phyloP scores from a whole-genome alignment of 257 asterid genomes.

The Nicotiana tomentosiformis region DNA sequence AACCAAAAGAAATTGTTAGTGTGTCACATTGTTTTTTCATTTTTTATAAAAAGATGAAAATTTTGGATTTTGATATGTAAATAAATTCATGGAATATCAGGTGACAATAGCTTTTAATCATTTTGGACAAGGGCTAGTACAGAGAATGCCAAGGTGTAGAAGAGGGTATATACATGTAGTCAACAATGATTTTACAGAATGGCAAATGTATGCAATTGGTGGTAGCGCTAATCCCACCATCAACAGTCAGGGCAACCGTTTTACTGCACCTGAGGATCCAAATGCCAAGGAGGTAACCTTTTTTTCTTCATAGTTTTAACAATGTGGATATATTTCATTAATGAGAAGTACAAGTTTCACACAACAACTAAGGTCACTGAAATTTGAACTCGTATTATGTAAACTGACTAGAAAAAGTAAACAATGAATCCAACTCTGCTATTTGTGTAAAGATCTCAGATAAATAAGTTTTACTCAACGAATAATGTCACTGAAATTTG shows the following conservation, averaged over 20 bases:
- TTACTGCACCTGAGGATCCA: slow-evolving; percentile 34
- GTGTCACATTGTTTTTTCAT: background rate
- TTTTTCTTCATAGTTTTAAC: background rate
- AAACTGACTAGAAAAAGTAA: too few species aligned
- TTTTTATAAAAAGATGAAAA: background rate
- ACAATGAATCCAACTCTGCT: too few species aligned
- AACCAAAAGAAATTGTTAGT: background rate
- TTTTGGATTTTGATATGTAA: background rate
- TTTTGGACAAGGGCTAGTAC: slow-evolving; percentile 35
- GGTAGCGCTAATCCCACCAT: slow-evolving; percentile 42
- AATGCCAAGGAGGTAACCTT: slow-evolving; percentile 31
- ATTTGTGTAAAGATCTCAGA: too few species aligned
- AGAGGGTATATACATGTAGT: slow-evolving; percentile 39
- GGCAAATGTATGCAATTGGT: slow-evolving; percentile 41
- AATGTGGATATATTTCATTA: background rate
- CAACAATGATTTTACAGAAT: slow-evolving; percentile 37
- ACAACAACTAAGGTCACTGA: too few species aligned
- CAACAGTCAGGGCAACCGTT: slow-evolving; percentile 37
- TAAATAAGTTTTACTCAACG: too few species aligned
- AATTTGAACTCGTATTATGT: background rate
- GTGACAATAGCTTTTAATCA: slow-evolving; percentile 43
- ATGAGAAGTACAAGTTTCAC: background rate
- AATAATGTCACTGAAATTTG: background rate
- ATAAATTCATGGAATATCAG: background rate
- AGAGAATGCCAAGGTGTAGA: slow-evolving; percentile 44